A percentile compares a stretch with the other conserved stretches of the same genome.
Evolutionary conservation across 441 rosid genomes (phyloP).

Genomic region (Flueggea neowawraea): DNA sequence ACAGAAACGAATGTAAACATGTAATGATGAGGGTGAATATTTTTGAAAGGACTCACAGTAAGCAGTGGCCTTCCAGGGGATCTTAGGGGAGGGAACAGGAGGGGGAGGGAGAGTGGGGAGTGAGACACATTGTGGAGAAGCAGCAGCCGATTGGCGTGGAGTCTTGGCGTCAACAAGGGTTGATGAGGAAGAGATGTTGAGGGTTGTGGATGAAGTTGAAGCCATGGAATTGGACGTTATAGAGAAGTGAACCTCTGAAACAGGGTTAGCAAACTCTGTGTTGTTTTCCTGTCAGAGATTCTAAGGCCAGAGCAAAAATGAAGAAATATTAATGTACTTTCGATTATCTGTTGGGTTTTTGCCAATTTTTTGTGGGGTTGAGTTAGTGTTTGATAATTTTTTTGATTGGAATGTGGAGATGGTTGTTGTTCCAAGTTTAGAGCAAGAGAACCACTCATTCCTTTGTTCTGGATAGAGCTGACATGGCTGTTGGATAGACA

Average conservation of each 20-base stretch:
- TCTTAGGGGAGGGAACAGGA: conserved; percentile 44
- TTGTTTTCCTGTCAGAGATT: conserved; percentile 11
- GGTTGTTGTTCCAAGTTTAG: conserved; percentile 21
- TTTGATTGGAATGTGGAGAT: conserved; percentile 27
- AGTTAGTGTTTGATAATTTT: conserved; percentile 18
- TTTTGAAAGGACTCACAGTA: conserved; percentile 48
- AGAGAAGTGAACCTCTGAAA: conserved; percentile 10
- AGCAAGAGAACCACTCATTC: conserved; percentile 51
- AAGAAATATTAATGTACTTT: conserved; percentile 10
- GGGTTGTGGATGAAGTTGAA: conserved; percentile 40
- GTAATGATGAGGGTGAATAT: not conserved
- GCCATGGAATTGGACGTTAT: conserved; percentile 34
- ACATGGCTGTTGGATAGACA: conserved; percentile 50
- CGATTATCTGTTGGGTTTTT: not conserved
- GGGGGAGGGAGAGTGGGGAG: conserved; percentile 70
- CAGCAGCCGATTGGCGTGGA: conserved; percentile 50
- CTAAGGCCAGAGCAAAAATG: conserved; percentile 8
- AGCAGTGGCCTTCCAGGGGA: conserved; percentile 53
- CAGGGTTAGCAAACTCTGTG: not conserved
- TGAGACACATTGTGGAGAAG: conserved; percentile 49
- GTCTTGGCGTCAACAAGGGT: conserved; percentile 64
- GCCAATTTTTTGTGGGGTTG: conserved; percentile 6
- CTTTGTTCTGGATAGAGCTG: conserved; percentile 59
- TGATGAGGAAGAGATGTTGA: conserved; percentile 65
- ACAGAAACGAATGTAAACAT: not conserved